These are phyloP conservation scores for Volvariella volvacea DNA, from an alignment of 1,284 basidiomycete genomes.

Conservation along the genomic window DNA sequence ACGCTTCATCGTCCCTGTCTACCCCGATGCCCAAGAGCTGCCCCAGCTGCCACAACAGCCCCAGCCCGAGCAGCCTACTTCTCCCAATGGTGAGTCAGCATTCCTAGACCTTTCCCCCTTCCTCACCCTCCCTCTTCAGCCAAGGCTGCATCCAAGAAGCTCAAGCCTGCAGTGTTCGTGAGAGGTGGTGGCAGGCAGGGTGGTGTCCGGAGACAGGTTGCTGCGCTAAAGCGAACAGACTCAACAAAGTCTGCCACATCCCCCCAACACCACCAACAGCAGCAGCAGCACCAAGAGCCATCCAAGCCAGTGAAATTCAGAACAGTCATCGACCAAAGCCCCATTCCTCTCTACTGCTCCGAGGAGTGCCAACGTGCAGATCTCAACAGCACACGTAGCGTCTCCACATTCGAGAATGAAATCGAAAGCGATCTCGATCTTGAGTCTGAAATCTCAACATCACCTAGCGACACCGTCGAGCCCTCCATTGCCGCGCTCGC, in stretches of 20 bases:
- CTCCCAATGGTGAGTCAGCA: constrained; percentile 23
- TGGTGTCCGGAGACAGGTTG: constrained; percentile 50
- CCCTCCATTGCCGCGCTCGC: constrained; percentile 46
- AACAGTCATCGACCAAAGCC: constrained; percentile 68
- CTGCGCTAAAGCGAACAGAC: constrained; percentile 40
- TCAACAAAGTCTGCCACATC: constrained; percentile 14
- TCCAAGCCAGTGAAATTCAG: constrained; percentile 38
- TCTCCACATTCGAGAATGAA: constrained; percentile 34
- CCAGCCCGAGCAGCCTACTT: constrained; percentile 21
- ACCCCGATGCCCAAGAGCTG: constrained; percentile 17
- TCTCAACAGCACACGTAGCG: constrained; percentile 33
- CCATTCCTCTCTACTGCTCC: constrained; percentile 73
- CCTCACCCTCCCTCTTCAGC: background rate
- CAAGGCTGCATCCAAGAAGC: background rate
- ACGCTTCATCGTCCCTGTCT: constrained; percentile 44
- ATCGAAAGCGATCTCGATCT: constrained; percentile 37
- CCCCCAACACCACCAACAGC: constrained; percentile 2
- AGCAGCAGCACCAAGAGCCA: constrained; percentile 19
- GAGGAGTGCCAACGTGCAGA: constrained; percentile 63
- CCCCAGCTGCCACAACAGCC: constrained; percentile 23
- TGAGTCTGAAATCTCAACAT: constrained; percentile 24
- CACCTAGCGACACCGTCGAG: constrained; percentile 24
- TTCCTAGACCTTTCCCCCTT: constrained; percentile 22
- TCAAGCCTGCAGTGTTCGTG: constrained; percentile 14
- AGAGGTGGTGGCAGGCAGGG: constrained; percentile 35